Evolutionary conservation across 2,329 filamentous ascomycete genomes (phyloP).

Genomic region (Blastomyces emzantsi): DNA sequence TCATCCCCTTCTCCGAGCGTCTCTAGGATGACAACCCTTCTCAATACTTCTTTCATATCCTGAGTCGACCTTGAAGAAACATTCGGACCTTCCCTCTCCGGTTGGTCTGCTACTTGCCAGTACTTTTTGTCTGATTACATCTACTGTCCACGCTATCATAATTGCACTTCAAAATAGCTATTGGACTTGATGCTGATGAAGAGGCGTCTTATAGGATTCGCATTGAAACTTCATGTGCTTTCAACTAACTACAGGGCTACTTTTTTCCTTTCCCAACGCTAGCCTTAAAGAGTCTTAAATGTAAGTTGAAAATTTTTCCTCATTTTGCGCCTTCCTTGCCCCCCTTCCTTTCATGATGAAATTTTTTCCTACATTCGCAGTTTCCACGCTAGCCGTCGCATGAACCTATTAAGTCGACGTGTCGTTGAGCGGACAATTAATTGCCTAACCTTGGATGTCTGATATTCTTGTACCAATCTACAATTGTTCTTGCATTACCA

Average conservation of each 20-base stretch:
- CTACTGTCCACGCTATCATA: neutral
- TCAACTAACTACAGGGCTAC: neutral
- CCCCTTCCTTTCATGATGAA: conserved; percentile 39
- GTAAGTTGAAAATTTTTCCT: conserved; percentile 19
- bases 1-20: conserved; percentile 5
- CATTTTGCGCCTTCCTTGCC: conserved; percentile 10
- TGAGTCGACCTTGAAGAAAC: conserved; percentile 61
- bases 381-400: conserved; percentile 50
- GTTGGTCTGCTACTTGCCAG: conserved; percentile 63
- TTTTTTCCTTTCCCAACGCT: neutral
- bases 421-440: conserved; percentile 40
- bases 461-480: conserved; percentile 22
- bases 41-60: conserved; percentile 55
- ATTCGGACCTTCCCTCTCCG: conserved; percentile 53
- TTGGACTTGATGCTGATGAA: conserved; percentile 1
- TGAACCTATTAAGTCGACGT: conserved; percentile 41
- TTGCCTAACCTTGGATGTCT: conserved; percentile 45
- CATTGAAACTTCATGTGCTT: neutral
- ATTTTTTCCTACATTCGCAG: conserved; percentile 52
- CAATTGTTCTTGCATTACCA: neutral
- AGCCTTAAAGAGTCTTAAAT: conserved; percentile 3
- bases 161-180: neutral
- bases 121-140: conserved; percentile 55
- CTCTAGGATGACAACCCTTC: conserved; percentile 50
- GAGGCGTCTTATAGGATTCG: neutral